Base-by-base conservation (phyloP, 176 grass and related monocot species). In the Raddia distichophylla region DNA sequence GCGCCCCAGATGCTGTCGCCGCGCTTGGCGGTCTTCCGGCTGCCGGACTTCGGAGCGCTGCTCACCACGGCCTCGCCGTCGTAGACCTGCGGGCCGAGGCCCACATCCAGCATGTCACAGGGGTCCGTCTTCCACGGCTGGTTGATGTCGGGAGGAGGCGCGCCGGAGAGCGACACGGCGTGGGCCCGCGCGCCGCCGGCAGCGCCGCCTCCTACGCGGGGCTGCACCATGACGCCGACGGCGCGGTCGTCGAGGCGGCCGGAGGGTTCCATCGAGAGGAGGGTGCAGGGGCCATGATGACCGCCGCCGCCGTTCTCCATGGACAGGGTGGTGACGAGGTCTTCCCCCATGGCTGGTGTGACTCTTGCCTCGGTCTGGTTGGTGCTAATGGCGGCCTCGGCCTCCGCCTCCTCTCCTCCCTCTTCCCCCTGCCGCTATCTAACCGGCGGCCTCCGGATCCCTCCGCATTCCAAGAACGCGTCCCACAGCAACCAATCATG, bases 1-100 rank as follows among this genome's bases (percentile, higher is more conserved):
- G 96, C 96, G 20, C 91, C 96, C 96, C 96, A 99, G 74, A 99
- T 99, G 85, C 93, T 91, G 74, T 95, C 96, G 47, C 90, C 89
- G 87, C 96, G 89, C 90, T 93, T 99, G 64, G 89, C 85, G 46
- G 77, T 86, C 87, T 99, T 99, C 35, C 96, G 89, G 76, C 60
- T 87, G 5, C 88, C 76, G 27, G 68, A 66, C 79, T 90, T 99
- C 3, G 91, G 79, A 2, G 88, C 83, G 51, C 81, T 18, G 77
- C 85, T 71, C 15, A 95, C 69, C 60, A 88, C 71, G 44, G 92
- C 81, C 72, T 91, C 89, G 12, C 71, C 54, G 15, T 89, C 89
- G 78, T 76, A 95, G 45, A 91, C 67, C 71, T 95, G 96, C 10
- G 89, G 84, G 0, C 89, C 93, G n/a, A 95, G 89, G 76, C 93